Evolutionary conservation across 2,329 filamentous ascomycete species (phyloP).

Genomic region (Lachnellula occidentalis): DNA sequence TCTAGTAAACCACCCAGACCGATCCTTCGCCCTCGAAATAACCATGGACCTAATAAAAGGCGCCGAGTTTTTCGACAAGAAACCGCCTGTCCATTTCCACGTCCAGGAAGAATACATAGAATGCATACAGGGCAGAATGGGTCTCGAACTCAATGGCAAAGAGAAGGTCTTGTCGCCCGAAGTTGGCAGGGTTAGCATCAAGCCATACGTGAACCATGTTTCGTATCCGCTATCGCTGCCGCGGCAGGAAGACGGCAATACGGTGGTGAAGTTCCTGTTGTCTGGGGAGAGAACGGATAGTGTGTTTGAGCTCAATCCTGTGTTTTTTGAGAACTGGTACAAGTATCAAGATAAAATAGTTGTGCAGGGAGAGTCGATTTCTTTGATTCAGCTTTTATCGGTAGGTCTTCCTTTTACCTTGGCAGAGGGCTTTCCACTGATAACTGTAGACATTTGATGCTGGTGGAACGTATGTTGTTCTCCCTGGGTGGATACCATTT

Average conservation of each 20-base stretch:
- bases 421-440: background rate
- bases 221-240: background rate
- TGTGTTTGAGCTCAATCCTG: background rate
- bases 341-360: slow-evolving; percentile 1
- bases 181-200: background rate
- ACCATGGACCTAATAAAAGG: background rate
- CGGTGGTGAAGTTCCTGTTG: background rate
- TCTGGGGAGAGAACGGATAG: background rate
- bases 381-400: slow-evolving; percentile 1
- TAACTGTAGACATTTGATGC: slow-evolving; percentile 2
- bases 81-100: background rate
- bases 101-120: background rate
- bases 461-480: slow-evolving; percentile 1
- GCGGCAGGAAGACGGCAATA: background rate
- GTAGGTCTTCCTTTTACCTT: background rate
- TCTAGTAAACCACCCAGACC: background rate
- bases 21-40: background rate
- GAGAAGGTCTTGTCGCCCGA: background rate
- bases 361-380: background rate
- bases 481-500: slow-evolving; percentile 1
- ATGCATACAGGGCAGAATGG: background rate
- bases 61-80: background rate
- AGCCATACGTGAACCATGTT: background rate
- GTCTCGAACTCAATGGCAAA: background rate
- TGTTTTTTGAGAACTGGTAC: background rate